Conservation (phyloP, 2,329 filamentous ascomycete species). For the Phaeosphaeria sp. region DNA sequence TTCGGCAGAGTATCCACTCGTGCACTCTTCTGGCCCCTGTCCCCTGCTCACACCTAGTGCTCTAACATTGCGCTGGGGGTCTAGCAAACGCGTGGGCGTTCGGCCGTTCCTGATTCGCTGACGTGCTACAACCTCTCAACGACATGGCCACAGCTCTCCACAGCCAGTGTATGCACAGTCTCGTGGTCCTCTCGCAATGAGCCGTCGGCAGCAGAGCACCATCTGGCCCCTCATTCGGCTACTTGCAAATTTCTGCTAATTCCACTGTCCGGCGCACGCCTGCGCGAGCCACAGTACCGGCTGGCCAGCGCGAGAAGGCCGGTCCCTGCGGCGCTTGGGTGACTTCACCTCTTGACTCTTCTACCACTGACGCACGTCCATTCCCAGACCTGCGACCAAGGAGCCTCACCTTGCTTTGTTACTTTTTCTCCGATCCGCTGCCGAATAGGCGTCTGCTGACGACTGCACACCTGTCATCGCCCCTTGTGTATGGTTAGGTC, state of each 20-base stretch:
- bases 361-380: conserved; percentile 38
- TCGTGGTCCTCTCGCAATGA: conserved; percentile 43
- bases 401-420: conserved; percentile 29
- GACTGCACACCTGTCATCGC: conserved; percentile 33
- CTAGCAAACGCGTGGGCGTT: conserved; percentile 23
- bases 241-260: conserved; percentile 31
- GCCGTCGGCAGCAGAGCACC: conserved; percentile 25
- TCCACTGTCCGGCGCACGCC: conserved; percentile 21
- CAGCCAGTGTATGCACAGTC: conserved; percentile 40
- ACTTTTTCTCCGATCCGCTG: conserved; percentile 31
- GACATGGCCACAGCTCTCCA: conserved; percentile 34
- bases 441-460: conserved; percentile 38
- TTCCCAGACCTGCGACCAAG: conserved; percentile 20
- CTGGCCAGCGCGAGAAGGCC: conserved; percentile 25
- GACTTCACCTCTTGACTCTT: conserved; percentile 38
- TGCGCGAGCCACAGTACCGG: conserved; percentile 35
- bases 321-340: conserved; percentile 26
- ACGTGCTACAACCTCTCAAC: conserved; percentile 27
- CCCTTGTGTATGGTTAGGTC: conserved; percentile 43
- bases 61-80: conserved; percentile 9
- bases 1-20: conserved; percentile 25
- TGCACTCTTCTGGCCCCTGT: conserved; percentile 9
- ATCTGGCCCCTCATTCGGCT: conserved; percentile 37
- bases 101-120: conserved; percentile 32
- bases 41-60: conserved; percentile 15